Base-by-base conservation (phyloP, 2,329 filamentous ascomycete species). In the Trichoderma afroharzianum region DNA sequence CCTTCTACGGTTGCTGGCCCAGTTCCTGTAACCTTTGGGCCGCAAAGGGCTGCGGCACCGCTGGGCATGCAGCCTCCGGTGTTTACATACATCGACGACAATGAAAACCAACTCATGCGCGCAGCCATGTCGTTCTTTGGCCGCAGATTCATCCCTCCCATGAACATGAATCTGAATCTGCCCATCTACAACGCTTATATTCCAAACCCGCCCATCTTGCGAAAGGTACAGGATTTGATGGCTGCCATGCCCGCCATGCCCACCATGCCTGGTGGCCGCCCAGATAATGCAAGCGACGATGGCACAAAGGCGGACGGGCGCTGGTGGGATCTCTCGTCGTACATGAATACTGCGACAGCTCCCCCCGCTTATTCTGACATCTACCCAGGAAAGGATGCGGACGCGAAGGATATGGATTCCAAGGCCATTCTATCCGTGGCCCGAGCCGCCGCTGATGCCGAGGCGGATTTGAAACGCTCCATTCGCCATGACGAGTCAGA, bases 321-420 rank as follows among this genome's bases (percentile, higher is more conserved):
- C 72, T 93, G 91, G 91, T 93, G 90, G 88, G 90, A 92, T 77
- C 82, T 91, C 32, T 86, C 91, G 58, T 88, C 89, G 9, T 82
- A 85, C 47, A 84, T 86, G 76, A 81, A 82, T 18, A 83, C 81
- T 24, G 82, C 88, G 11, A 83, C 85, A 4, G 84, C 88, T 36
- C 92, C 92, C 9, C 93, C 93, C 11, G 88, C 93, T 0, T 96
- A 96, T 74, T 90, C 94, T 68, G 93, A 95, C 62, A 88, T 96
- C 32, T 96, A 90, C 79, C 93, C 92, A 2, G 82, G 83, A 53
- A 80, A 84, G 68, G 83, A 85, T 58, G 74, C 85, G 18, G 87
- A 90, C 70, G 82, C 81, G 28, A 91, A 92, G 79, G 85, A 59
- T 32, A n/a, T 33, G 57, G 57, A 59, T 15, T 32, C 57, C 57